These are phyloP conservation scores for Rickenella mellea DNA, from an alignment of 768 basidiomycete species.

Conservation along the genomic window DNA sequence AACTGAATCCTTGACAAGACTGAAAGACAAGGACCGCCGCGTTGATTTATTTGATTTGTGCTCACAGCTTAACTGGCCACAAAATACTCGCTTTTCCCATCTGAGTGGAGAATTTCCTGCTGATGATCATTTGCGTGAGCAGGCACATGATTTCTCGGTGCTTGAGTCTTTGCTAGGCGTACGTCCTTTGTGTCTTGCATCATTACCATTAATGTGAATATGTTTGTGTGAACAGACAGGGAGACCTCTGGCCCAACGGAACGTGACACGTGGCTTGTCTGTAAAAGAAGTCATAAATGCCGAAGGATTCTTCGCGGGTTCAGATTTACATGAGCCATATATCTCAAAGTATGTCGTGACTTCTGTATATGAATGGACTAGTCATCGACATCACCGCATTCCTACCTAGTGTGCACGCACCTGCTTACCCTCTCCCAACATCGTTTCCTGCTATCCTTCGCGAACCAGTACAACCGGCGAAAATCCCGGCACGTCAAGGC, in stretches of 20 bases:
- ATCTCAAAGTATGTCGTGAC: constrained; percentile 26
- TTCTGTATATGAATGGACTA: background rate
- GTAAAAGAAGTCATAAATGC: constrained; percentile 24
- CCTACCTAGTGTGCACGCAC: constrained; percentile 32
- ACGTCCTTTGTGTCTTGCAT: too few species aligned
- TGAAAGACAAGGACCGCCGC: constrained; percentile 20
- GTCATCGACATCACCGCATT: background rate
- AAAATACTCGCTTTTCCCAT: constrained; percentile 42
- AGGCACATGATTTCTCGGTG: background rate
- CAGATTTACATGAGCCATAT: constrained; percentile 20
- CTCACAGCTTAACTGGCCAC: constrained; percentile 43
- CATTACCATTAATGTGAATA: too few species aligned
- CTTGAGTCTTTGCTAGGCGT: too few species aligned
- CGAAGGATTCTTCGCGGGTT: constrained; percentile 26
- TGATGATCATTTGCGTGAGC: background rate
- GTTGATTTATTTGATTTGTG: constrained; percentile 36
- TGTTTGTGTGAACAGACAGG: constrained; percentile 4
- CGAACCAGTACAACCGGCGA: background rate
- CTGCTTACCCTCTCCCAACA: constrained; percentile 48
- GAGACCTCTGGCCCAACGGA: constrained; percentile 30
- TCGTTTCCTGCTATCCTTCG: constrained; percentile 38
- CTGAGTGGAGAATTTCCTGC: constrained; percentile 45
- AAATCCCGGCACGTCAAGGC: background rate
- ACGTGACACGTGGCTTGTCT: constrained; percentile 55
- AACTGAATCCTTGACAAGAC: constrained; percentile 15